These are phyloP conservation scores for Puccinia brachypodii DNA, from an alignment of 1,284 basidiomycete species.

Conservation along the genomic window DNA sequence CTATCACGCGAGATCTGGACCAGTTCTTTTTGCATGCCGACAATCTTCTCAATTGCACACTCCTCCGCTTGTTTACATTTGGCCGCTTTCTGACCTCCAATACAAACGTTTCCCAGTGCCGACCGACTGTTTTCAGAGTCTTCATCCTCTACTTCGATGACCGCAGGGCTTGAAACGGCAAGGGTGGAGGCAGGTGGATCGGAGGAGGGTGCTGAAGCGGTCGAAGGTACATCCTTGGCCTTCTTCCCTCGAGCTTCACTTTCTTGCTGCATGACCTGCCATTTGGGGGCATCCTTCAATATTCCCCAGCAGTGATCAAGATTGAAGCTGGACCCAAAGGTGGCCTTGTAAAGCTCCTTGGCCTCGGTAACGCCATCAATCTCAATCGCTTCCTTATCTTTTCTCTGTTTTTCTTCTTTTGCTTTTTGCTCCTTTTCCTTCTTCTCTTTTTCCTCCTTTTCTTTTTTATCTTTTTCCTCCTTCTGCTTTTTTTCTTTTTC, in stretches of 20 bases:
- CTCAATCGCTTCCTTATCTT: background rate
- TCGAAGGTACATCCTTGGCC: background rate
- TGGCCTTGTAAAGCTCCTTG: background rate
- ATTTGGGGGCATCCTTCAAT: background rate
- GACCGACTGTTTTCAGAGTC: background rate
- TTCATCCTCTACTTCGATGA: background rate
- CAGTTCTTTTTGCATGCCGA: background rate
- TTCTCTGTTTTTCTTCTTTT: background rate
- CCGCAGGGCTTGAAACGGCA: background rate
- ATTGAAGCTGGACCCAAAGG: background rate
- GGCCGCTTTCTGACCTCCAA: background rate
- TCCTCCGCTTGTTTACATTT: background rate
- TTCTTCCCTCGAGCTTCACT: background rate
- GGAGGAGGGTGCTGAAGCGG: background rate
- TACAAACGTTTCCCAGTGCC: background rate
- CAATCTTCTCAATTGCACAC: background rate
- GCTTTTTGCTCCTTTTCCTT: background rate
- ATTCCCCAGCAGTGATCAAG: background rate
- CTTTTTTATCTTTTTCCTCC: background rate
- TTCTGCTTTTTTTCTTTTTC: background rate
- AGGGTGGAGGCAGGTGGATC: background rate
- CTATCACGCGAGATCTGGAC: background rate
- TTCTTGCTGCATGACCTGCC: background rate
- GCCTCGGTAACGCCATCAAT: background rate
- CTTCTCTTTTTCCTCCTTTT: background rate